Percentiles rank a stretch among this genome's conserved stretches.
Evolutionary conservation across 2,329 filamentous ascomycete genomes (phyloP).

Genomic region (Aureobasidium sp.): DNA sequence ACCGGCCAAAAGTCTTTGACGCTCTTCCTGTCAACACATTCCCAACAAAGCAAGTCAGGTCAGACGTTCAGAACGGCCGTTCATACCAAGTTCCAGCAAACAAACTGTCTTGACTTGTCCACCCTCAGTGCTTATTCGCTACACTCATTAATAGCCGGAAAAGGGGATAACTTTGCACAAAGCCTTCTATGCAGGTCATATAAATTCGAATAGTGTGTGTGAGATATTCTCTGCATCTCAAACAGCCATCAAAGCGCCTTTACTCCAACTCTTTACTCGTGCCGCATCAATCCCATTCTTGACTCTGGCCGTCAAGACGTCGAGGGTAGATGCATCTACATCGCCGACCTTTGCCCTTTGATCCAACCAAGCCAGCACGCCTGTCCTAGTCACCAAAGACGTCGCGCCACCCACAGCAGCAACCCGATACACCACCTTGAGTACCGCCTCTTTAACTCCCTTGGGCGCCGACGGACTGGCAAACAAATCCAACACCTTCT

Average conservation of each 20-base stretch:
- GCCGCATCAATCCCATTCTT: constrained; percentile 60
- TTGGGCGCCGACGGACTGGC: constrained; percentile 56
- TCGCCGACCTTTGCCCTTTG: constrained; percentile 47
- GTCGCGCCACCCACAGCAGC: constrained; percentile 66
- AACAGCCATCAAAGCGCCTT: neutral
- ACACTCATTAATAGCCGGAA: neutral
- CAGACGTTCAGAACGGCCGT: neutral
- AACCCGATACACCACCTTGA: constrained; percentile 57
- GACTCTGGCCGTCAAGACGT: constrained; percentile 50
- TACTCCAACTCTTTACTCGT: constrained; percentile 22
- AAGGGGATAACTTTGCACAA: too few relatives aligned
- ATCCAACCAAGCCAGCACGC: constrained; percentile 67
- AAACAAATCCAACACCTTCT: constrained; percentile 65
- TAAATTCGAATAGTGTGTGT: too few relatives aligned
- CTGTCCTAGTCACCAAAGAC: constrained; percentile 67
- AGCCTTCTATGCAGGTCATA: too few relatives aligned
- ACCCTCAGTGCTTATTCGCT: neutral
- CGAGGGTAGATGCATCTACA: constrained; percentile 46
- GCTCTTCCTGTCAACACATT: neutral
- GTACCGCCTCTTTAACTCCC: constrained; percentile 53
- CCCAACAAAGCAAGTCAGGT: neutral
- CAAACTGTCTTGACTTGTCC: neutral
- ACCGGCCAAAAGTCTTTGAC: neutral
- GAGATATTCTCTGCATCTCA: too few relatives aligned
- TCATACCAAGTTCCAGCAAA: neutral